These are phyloP conservation scores for Suillus americanus DNA, from an alignment of 768 basidiomycete species.

Conservation along the genomic window DNA sequence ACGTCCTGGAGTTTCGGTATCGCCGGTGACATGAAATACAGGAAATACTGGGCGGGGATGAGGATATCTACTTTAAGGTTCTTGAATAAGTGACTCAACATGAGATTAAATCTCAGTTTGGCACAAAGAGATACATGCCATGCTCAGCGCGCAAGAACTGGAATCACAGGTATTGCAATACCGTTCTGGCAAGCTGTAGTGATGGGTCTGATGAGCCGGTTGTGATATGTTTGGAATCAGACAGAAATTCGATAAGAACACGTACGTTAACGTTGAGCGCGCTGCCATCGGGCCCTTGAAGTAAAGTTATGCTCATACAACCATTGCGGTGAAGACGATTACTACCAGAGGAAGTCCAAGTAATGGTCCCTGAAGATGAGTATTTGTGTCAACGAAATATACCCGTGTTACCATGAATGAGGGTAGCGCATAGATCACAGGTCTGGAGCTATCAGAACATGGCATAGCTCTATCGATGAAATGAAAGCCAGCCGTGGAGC, in stretches of 20 bases:
- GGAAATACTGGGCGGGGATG: not conserved
- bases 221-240: not conserved
- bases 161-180: not conserved
- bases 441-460: no score
- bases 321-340: not conserved
- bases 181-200: not conserved
- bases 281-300: not conserved
- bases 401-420: not conserved
- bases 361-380: not conserved
- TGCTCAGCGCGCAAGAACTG: not conserved
- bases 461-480: not conserved
- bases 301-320: not conserved
- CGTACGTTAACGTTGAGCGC: not conserved
- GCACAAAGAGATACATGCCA: not conserved
- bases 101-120: not conserved
- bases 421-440: not conserved
- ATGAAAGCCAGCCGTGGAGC: not conserved
- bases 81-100: not conserved
- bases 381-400: not conserved
- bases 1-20: not conserved
- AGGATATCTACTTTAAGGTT: not conserved
- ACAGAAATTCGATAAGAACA: not conserved
- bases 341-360: not conserved
- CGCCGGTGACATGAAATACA: not conserved
- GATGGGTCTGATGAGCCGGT: not conserved